phyloP scores from a whole-genome alignment of 805 yeast species.

The Candida saitoana region DNA sequence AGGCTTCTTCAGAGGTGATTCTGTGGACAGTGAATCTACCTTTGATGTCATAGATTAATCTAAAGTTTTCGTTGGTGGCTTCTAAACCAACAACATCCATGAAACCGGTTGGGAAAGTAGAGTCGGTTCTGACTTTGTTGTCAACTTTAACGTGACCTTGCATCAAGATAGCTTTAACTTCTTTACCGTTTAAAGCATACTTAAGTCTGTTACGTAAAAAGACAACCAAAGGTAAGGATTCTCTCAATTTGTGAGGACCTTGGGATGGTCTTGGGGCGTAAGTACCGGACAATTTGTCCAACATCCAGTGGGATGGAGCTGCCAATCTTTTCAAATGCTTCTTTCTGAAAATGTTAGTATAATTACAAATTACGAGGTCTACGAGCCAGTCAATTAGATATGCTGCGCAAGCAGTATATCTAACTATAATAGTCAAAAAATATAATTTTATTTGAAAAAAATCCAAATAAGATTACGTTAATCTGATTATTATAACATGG shows the following conservation, averaged over 20 bases:
- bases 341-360: conserved; percentile 60
- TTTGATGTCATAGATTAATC: conserved; percentile 96
- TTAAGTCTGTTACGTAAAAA: conserved; percentile 98
- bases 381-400: too few relatives aligned
- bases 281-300: conserved; percentile 99
- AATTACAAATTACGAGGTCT: too few relatives aligned
- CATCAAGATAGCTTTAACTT: conserved; percentile 96
- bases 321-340: conserved; percentile 99
- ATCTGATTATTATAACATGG: too few relatives aligned
- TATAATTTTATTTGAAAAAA: too few relatives aligned
- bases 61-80: conserved; percentile 99
- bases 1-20: conserved; percentile 97
- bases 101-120: conserved; percentile 99
- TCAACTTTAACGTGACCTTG: conserved; percentile 98
- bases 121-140: conserved; percentile 98
- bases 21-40: conserved; percentile 99
- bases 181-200: conserved; percentile 98
- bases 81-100: conserved; percentile 97
- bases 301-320: conserved; percentile 99
- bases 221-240: conserved; percentile 93
- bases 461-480: too few relatives aligned
- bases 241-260: conserved; percentile 99
- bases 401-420: too few relatives aligned
- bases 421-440: too few relatives aligned
- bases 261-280: conserved; percentile 99